Evolutionary conservation across 371 early-diverging fungal genomes (phyloP).

Genomic region (Rhizomucor pusillus): DNA sequence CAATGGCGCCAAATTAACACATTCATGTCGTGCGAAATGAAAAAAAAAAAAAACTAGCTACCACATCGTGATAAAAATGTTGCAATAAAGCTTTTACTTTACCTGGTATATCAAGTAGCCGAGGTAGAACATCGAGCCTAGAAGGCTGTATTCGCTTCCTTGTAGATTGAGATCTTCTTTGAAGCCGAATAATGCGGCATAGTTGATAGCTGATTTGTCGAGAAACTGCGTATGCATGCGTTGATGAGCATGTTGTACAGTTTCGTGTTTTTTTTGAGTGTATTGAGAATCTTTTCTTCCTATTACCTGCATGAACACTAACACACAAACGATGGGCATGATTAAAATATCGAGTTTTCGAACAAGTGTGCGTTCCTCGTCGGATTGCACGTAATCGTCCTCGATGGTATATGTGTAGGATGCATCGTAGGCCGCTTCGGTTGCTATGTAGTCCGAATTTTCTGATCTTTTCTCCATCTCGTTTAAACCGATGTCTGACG

Average conservation of each 20-base stretch:
- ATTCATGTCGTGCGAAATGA: too few species aligned
- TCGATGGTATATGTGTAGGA: slow-evolving; percentile 11
- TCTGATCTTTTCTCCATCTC: slow-evolving; percentile 9
- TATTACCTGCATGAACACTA: slow-evolving; percentile 40
- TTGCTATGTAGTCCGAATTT: slow-evolving; percentile 1
- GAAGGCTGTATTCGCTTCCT: slow-evolving; percentile 28
- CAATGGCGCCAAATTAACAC: too few species aligned
- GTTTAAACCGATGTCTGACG: slow-evolving; percentile 11
- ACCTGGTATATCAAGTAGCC: slow-evolving; percentile 41
- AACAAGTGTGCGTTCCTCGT: slow-evolving; percentile 29
- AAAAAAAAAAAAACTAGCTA: too few species aligned
- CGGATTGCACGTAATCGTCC: slow-evolving; percentile 6
- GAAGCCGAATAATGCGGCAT: slow-evolving; percentile 28
- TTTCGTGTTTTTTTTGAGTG: neutral
- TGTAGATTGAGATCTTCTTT: slow-evolving; percentile 25
- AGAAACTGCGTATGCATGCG: slow-evolving; percentile 37
- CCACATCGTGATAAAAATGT: too few species aligned
- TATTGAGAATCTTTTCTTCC: neutral
- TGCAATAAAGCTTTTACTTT: too few species aligned
- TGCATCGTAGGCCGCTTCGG: slow-evolving; percentile 2
- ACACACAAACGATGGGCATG: slow-evolving; percentile 39
- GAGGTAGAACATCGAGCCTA: slow-evolving; percentile 37
- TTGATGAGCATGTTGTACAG: too few species aligned
- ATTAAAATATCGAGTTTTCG: slow-evolving; percentile 34
- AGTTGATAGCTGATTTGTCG: slow-evolving; percentile 43